Evolutionary conservation across 2,329 filamentous ascomycete species (phyloP).

Genomic region (Aspergillus sclerotialis): DNA sequence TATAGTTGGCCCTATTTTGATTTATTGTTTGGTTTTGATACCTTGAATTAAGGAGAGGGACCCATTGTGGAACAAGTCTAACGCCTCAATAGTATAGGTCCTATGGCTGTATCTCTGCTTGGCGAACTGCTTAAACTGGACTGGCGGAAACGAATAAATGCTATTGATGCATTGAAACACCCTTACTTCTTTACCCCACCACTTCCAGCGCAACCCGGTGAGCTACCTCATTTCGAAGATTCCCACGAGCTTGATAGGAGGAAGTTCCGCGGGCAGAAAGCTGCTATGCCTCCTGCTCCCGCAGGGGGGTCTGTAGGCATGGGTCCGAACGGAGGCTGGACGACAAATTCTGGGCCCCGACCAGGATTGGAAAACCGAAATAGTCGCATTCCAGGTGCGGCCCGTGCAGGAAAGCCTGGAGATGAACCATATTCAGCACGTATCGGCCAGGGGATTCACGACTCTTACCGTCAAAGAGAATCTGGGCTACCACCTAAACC

Average conservation of each 20-base stretch:
- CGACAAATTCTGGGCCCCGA: conserved; percentile 25
- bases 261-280: conserved; percentile 81
- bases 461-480: conserved; percentile 22
- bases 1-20: conserved; percentile 28
- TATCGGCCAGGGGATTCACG: conserved; percentile 14
- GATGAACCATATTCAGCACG: conserved; percentile 12
- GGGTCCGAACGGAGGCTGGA: conserved; percentile 52
- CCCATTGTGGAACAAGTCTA: conserved; percentile 4
- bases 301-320: conserved; percentile 85
- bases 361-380: conserved; percentile 22
- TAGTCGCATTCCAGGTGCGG: conserved; percentile 28
- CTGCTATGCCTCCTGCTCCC: conserved; percentile 78
- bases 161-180: conserved; percentile 86
- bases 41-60: neutral
- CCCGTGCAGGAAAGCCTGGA: conserved; percentile 23
- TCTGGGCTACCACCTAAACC: conserved; percentile 32
- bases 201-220: conserved; percentile 70
- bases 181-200: conserved; percentile 80
- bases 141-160: conserved; percentile 83
- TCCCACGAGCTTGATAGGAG: conserved; percentile 94
- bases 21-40: neutral
- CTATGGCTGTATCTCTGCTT: conserved; percentile 69
- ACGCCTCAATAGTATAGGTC: conserved; percentile 48
- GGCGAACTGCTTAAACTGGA: conserved; percentile 79
- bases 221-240: conserved; percentile 87